A percentile compares a stretch with the other conserved stretches of the same genome.
Conservation (phyloP, 1,284 basidiomycete species). For the Moesziomyces parantarcticus region DNA sequence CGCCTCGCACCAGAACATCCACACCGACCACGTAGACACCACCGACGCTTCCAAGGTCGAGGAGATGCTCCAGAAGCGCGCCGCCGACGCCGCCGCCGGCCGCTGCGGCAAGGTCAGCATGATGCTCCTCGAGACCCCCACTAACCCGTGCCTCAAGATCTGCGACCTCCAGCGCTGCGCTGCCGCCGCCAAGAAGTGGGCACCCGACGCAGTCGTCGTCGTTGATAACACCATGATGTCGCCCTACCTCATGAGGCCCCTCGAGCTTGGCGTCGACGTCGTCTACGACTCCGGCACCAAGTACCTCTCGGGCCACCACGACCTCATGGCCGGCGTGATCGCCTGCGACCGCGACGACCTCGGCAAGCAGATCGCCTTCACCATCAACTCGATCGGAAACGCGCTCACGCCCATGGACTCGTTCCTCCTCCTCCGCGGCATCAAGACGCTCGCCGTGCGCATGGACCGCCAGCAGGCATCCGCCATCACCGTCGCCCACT, state of each 20-base stretch:
- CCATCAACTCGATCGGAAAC: conserved; percentile 97
- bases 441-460: conserved; percentile 95
- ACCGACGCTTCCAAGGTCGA: conserved; percentile 74
- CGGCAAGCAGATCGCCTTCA: conserved; percentile 87
- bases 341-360: conserved; percentile 91
- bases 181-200: conserved; percentile 57
- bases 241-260: conserved; percentile 93
- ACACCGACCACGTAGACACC: conserved; percentile 93
- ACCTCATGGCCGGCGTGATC: conserved; percentile 84
- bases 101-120: conserved; percentile 55
- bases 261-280: conserved; percentile 94
- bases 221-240: conserved; percentile 99
- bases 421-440: conserved; percentile 92
- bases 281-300: conserved; percentile 99
- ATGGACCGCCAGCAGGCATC: conserved; percentile 94
- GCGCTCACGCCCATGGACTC: conserved; percentile 83
- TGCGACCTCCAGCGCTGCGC: conserved; percentile 78
- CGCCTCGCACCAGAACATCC: conserved; percentile 85
- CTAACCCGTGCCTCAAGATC: conserved; percentile 96
- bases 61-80: conserved; percentile 51
- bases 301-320: conserved; percentile 97
- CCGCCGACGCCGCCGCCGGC: conserved; percentile 49
- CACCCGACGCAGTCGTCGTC: conserved; percentile 64
- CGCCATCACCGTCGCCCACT: conserved; percentile 84
- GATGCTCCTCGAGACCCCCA: conserved; percentile 89